Evolutionary conservation across 768 basidiomycete species (phyloP).

Genomic region (Mycena vulgaris): DNA sequence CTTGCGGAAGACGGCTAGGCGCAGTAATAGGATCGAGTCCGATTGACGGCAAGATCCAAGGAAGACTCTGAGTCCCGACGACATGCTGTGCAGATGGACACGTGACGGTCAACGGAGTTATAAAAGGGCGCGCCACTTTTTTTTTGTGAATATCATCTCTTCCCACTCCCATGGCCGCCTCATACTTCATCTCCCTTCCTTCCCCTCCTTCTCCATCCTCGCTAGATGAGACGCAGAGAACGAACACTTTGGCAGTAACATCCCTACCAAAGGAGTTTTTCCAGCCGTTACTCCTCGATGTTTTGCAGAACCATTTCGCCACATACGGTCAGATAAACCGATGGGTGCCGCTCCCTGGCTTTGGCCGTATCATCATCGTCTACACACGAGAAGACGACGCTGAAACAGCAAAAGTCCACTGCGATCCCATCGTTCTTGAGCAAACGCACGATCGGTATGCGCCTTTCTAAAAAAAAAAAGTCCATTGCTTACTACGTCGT

Average conservation of each 20-base stretch:
- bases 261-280: conserved; percentile 86
- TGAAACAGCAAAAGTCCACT: conserved; percentile 74
- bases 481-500: neutral
- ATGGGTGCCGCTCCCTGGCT: conserved; percentile 91
- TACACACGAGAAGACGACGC: conserved; percentile 76
- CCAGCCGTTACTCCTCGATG: conserved; percentile 74
- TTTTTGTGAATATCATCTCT: neutral
- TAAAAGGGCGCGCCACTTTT: too few relatives aligned
- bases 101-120: too few relatives aligned
- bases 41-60: neutral
- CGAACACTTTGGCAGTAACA: conserved; percentile 91
- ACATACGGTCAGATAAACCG: conserved; percentile 87
- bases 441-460: conserved; percentile 67
- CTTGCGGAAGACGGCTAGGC: conserved; percentile 2
- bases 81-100: too few relatives aligned
- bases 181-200: conserved; percentile 39
- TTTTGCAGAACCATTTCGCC: conserved; percentile 81
- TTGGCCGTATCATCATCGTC: conserved; percentile 88
- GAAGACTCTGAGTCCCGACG: neutral
- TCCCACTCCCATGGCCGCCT: conserved; percentile 20
- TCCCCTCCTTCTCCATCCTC: conserved; percentile 31
- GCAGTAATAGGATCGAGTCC: neutral
- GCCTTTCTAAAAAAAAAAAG: neutral
- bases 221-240: conserved; percentile 50
- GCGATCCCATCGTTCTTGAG: conserved; percentile 76